Conservation (phyloP, 352 stramenopile species). For the Phytophthora colocasiae region DNA sequence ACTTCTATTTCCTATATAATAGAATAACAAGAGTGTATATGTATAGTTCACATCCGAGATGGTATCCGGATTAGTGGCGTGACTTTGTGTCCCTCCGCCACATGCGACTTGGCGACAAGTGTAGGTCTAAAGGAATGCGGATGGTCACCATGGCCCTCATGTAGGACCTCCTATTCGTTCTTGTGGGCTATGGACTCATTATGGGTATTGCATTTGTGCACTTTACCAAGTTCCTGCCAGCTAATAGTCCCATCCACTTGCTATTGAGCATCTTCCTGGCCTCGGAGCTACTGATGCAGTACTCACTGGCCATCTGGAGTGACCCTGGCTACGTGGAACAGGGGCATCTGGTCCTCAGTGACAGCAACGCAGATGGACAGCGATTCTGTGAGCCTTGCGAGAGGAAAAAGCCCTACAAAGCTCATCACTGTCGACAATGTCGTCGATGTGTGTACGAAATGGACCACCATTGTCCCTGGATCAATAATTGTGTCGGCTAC, state of each 20-base stretch:
- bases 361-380: neutral
- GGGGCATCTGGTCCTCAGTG: slow-evolving; percentile 14
- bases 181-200: slow-evolving; percentile 43
- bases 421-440: slow-evolving; percentile 85
- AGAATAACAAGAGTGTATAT: slow-evolving; percentile 6
- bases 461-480: slow-evolving; percentile 98
- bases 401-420: slow-evolving; percentile 36
- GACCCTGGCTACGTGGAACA: slow-evolving; percentile 43
- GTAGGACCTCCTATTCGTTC: slow-evolving; percentile 39
- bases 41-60: slow-evolving; percentile 3
- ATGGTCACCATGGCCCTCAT: slow-evolving; percentile 3
- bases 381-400: slow-evolving; percentile 33
- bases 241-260: slow-evolving; percentile 9
- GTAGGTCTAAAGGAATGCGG: slow-evolving; percentile 6
- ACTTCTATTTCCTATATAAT: slow-evolving; percentile 9
- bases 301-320: slow-evolving; percentile 51
- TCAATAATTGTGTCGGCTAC: slow-evolving; percentile 98
- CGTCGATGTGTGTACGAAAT: slow-evolving; percentile 94
- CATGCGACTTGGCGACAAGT: slow-evolving; percentile 31
- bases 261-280: slow-evolving; percentile 41
- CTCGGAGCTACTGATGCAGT: slow-evolving; percentile 46
- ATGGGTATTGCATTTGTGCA: slow-evolving; percentile 36
- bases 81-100: slow-evolving; percentile 20
- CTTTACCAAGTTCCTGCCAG: slow-evolving; percentile 40
- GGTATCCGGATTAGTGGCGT: slow-evolving; percentile 5